Evolutionary conservation across 192 early-diverging fungal genomes (phyloP).

Genomic region (Coemansia sp.): DNA sequence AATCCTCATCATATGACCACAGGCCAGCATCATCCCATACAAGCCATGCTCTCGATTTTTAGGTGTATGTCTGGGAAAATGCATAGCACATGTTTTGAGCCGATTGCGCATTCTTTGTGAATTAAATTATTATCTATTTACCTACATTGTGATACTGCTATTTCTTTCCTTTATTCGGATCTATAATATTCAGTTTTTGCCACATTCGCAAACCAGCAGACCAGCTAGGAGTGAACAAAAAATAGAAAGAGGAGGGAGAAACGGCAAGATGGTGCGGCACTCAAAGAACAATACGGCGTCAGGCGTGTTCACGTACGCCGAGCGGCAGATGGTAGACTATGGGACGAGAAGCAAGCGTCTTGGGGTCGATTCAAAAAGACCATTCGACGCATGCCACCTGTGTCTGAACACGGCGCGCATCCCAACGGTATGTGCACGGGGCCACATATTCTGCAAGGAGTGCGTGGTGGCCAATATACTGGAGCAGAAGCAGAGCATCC

Average conservation of each 20-base stretch:
- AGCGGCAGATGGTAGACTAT: constrained; percentile 82
- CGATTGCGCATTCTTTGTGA: too few species aligned
- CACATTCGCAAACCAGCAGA: neutral
- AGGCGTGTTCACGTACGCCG: constrained; percentile 89
- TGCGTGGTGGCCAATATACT: constrained; percentile 84
- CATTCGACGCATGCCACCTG: constrained; percentile 85
- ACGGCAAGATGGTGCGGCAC: constrained; percentile 71
- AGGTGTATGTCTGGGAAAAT: too few species aligned
- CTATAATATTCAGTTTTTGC: too few species aligned
- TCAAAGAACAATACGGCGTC: constrained; percentile 92
- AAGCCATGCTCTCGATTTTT: too few species aligned
- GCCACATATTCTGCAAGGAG: constrained; percentile 88
- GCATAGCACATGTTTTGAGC: too few species aligned
- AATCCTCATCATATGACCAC: too few species aligned
- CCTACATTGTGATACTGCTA: too few species aligned
- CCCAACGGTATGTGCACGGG: constrained; percentile 39
- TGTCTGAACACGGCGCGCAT: constrained; percentile 61
- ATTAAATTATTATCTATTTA: too few species aligned
- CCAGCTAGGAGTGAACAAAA: neutral
- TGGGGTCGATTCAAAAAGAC: constrained; percentile 78
- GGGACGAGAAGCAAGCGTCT: constrained; percentile 82
- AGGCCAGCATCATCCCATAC: too few species aligned
- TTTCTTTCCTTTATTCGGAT: too few species aligned
- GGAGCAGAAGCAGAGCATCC: constrained; percentile 78
- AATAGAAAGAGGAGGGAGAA: neutral